A percentile compares a stretch with the other conserved stretches of the same genome.
These are phyloP conservation scores for Phanerodontia chrysosporium DNA, from an alignment of 768 basidiomycete species.

Conservation along the genomic window DNA sequence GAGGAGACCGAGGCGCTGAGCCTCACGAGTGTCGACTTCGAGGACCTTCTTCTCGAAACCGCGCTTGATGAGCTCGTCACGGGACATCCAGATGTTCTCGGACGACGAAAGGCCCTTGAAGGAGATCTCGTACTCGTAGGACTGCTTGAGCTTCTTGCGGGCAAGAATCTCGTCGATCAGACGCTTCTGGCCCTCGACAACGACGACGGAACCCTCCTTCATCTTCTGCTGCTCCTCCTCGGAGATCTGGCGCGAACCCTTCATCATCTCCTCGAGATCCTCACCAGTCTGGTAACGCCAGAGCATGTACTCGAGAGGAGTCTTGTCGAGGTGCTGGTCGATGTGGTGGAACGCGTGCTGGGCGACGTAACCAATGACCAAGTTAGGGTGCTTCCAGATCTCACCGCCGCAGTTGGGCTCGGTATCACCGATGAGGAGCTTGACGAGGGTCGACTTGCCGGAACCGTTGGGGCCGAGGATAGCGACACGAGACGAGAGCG, in stretches of 20 bases:
- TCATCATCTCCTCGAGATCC: constrained; percentile 94
- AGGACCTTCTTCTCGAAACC: constrained; percentile 99
- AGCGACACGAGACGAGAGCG: constrained; percentile 98
- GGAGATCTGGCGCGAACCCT: constrained; percentile 82
- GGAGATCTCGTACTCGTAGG: constrained; percentile 96
- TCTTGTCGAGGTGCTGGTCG: constrained; percentile 97
- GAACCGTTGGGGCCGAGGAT: constrained; percentile 99
- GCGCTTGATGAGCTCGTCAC: constrained; percentile 96
- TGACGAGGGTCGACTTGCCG: constrained; percentile 96
- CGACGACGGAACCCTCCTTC: constrained; percentile 86
- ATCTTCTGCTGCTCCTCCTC: constrained; percentile 91
- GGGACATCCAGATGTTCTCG: constrained; percentile 96
- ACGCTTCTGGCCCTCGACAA: constrained; percentile 94
- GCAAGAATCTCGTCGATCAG: constrained; percentile 85
- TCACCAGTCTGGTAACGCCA: constrained; percentile 99
- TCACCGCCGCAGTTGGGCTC: constrained; percentile 96
- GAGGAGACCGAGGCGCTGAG: constrained; percentile 91
- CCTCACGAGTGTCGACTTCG: constrained; percentile 96
- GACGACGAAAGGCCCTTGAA: constrained; percentile 94
- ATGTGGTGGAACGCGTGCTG: constrained; percentile 99
- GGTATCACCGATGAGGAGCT: constrained; percentile 93
- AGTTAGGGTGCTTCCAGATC: constrained; percentile 98
- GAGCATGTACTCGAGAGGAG: constrained; percentile 97
- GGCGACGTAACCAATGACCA: constrained; percentile 98
- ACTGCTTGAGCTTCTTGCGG: constrained; percentile 99